Percentiles rank a stretch among this genome's conserved stretches.
Conservation (phyloP, 192 early-diverging fungal genomes). For the Umbelopsis ramanniana region DNA sequence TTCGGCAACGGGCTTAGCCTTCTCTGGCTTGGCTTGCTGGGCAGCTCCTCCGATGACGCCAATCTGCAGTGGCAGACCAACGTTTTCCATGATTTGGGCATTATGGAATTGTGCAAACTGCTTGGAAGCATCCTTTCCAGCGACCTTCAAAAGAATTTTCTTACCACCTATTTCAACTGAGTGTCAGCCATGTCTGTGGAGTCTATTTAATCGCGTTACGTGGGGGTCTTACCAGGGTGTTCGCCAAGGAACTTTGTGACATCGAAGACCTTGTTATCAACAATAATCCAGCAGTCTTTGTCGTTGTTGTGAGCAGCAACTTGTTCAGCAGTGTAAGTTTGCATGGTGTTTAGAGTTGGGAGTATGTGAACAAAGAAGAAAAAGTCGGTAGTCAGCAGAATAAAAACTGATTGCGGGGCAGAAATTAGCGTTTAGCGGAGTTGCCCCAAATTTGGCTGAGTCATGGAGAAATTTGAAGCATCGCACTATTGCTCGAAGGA, state of each 20-base stretch:
- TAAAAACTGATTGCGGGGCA: not conserved
- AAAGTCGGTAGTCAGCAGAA: not conserved
- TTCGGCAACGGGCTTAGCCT: not conserved
- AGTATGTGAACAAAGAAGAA: not conserved
- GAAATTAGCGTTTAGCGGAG: not conserved
- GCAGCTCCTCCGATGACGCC: constrained; percentile 31
- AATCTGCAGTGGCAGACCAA: constrained; percentile 40
- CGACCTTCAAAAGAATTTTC: constrained; percentile 83
- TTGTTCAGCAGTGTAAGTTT: constrained; percentile 61
- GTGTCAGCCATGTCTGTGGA: no score
- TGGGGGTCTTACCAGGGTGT: constrained; percentile 70
- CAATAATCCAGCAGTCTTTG: constrained; percentile 80
- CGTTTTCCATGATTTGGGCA: constrained; percentile 36
- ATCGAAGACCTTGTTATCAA: constrained; percentile 77
- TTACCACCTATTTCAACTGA: constrained; percentile 56
- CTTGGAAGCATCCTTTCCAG: constrained; percentile 79
- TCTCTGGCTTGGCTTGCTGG: not conserved
- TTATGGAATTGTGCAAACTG: constrained; percentile 82
- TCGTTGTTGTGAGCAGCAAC: constrained; percentile 69
- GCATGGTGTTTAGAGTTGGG: constrained; percentile 22
- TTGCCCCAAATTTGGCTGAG: not conserved
- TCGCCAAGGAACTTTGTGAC: constrained; percentile 72
- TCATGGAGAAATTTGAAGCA: no score
- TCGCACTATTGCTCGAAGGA: no score
- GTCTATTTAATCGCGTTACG: not conserved